Evolutionary conservation across 345 rosid genomes (phyloP), one percentile per base, ranked within the genome.

Genomic region (Linum tenue): DNA sequence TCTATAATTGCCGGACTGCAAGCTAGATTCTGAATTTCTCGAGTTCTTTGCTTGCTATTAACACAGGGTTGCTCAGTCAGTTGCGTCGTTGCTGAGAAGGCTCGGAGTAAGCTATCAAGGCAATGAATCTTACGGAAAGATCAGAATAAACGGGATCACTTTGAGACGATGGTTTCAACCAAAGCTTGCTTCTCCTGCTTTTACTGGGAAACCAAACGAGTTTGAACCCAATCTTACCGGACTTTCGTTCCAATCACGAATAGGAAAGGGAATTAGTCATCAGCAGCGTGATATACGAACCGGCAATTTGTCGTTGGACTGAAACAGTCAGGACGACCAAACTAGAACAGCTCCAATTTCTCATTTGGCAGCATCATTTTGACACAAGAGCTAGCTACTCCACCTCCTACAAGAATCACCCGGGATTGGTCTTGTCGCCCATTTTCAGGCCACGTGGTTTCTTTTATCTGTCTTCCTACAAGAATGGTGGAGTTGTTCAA

Each of bases 161-260:
- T 68, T 92, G 70, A 82, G 76, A 75, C 84, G 89, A 71, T 92
- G 98, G 96, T 76, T 92, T 44, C 92, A 77, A 63, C 98, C 96
- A 43, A 87, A 87, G 79, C 86, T 86, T 8, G 79, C 75, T 60
- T 83, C 83, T 55, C 89, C 95, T 57, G 89, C 95, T 36, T 85
- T 82, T 75, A 74, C 75, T 43, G 84, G 82, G 69, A 87, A 77
- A 76, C 90, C 85, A 38, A 86, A 81, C 39, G 86, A 81, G 39
- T 75, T 79, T 55, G 73, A 79, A 59, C 31, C 31, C 31, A 22
- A 22, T 22, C 31, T 22, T 22, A 22, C 31, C 31, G 31, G 31
- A 22, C 31, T 22, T 22, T 76, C 79, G 64, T 82, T 86, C 15
- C 76, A 77, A 67, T 69, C 73, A 44, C 76, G 72, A 71, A 15